Base-by-base conservation (phyloP, 73 alveolate species). In the Paramecium pentaurelia region DNA sequence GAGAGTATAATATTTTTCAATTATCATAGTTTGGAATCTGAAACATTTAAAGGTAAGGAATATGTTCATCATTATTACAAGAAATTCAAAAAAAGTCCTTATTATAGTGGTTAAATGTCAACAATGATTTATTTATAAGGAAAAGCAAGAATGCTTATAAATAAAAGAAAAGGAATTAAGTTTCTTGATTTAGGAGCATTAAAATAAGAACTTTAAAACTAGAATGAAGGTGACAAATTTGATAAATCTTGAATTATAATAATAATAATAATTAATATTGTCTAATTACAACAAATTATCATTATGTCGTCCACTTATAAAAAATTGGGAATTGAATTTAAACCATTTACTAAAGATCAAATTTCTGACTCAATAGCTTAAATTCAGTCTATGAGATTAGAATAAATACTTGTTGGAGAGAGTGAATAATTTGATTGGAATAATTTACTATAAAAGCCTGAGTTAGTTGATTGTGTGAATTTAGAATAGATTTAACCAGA, bases 351-450 rank as follows among this genome's bases (percentile, higher is more conserved):
- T 0, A 75, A 42, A 20, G 88, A 75, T 10, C 30, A 38, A 75
- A 42, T 38, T 9, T 16, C 58, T 14, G 88, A 75, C 37, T 34
- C 88, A 3, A 25, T 75, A n/a, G 20, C 36, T 34, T 37, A 30
- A 9, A 36, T 75, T 36, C 32, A 36, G 5, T 75, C 88, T 32
- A 38, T 75, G 88, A 75, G 88, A 42, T n/a, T 75, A 22, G 88
- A 75, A 36, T 11, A 75, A 10, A 75, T 75, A n/a, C 47, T 75
- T 30, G 58, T 38, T 0, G 88, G 88, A 37, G 88, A 75, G 60
- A 75, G 60, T 36, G 58, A 38, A 42, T 38, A 75, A 20, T 75
- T 75, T 42, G 60, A 75, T 75, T 75, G 88, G 88, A 75, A 75
- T 38, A 75, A 75, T 42, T 14, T 75, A 3, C 27, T 75, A 0